These are phyloP conservation scores for Suhomyces ambrosiae DNA, from an alignment of 1,139 yeast genomes.

Conservation along the genomic window DNA sequence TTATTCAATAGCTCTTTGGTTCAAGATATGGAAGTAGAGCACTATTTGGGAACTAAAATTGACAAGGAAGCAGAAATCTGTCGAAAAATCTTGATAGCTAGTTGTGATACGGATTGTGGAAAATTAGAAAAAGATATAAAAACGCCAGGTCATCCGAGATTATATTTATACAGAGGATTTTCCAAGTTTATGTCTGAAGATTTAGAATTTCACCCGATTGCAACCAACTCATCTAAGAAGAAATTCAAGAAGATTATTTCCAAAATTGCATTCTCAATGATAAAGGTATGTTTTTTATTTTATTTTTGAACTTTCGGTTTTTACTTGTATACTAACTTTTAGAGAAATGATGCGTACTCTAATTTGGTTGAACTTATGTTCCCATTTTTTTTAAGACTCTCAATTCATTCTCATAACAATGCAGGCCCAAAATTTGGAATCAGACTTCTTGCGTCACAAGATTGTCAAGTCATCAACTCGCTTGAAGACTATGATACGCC, in stretches of 20 bases:
- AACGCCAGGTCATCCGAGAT: constrained; percentile 51
- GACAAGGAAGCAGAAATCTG: constrained; percentile 40
- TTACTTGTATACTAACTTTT: constrained; percentile 21
- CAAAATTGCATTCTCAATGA: constrained; percentile 64
- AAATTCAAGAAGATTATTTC: constrained; percentile 53
- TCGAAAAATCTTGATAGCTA: constrained; percentile 38
- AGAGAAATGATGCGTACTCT: constrained; percentile 64
- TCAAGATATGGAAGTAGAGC: constrained; percentile 28
- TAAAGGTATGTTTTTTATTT: constrained; percentile 30
- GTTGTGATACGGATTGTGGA: constrained; percentile 46
- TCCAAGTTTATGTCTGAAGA: constrained; percentile 63
- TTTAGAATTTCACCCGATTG: constrained; percentile 43
- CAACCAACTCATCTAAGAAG: constrained; percentile 44
- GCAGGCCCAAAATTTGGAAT: constrained; percentile 62
- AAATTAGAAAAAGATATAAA: constrained; percentile 37
- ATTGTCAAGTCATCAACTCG: constrained; percentile 42
- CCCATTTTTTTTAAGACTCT: constrained; percentile 59
- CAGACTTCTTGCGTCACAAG: constrained; percentile 45
- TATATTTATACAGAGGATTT: constrained; percentile 57
- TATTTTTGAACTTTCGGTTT: background rate
- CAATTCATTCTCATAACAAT: constrained; percentile 63
- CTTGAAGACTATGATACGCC: constrained; percentile 33
- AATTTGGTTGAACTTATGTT: constrained; percentile 60
- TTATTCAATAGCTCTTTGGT: constrained; percentile 22
- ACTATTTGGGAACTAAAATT: constrained; percentile 37